Evolutionary conservation across 768 basidiomycete genomes (phyloP).

Genomic region (Trametes meyenii): DNA sequence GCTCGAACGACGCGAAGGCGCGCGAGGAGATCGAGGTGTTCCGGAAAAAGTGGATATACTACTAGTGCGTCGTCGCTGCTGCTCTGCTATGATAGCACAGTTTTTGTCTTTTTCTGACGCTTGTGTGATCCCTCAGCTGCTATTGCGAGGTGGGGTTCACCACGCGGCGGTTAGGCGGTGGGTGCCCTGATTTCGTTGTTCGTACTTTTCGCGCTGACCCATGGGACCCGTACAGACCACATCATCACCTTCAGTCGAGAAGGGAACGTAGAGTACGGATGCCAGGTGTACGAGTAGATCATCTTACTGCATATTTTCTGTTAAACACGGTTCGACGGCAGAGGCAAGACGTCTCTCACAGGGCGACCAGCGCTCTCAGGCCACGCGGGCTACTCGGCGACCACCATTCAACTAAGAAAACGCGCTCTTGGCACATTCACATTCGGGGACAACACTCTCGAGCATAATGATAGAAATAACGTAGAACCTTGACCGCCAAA

Average conservation of each 20-base stretch:
- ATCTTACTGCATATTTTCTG: not conserved
- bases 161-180: conserved; percentile 65
- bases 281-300: conserved; percentile 35
- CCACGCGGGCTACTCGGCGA: no score
- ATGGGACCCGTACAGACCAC: conserved; percentile 47
- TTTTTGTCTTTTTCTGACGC: not conserved
- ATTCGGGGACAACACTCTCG: not conserved
- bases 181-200: conserved; percentile 14
- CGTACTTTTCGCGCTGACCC: not conserved
- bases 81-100: not conserved
- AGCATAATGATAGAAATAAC: conserved; percentile 12
- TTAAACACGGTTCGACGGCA: not conserved
- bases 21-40: conserved; percentile 70
- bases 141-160: conserved; percentile 80
- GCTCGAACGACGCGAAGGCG: conserved; percentile 38
- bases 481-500: not conserved
- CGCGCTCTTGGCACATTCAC: no score
- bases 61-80: conserved; percentile 43
- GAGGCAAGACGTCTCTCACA: not conserved
- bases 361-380: no score
- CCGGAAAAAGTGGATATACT: conserved; percentile 49
- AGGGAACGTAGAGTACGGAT: conserved; percentile 62
- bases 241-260: conserved; percentile 68
- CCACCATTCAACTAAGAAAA: no score
- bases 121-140: conserved; percentile 42